Evolutionary conservation across 768 basidiomycete genomes (phyloP).

Genomic region (Rhizopogon sp.): DNA sequence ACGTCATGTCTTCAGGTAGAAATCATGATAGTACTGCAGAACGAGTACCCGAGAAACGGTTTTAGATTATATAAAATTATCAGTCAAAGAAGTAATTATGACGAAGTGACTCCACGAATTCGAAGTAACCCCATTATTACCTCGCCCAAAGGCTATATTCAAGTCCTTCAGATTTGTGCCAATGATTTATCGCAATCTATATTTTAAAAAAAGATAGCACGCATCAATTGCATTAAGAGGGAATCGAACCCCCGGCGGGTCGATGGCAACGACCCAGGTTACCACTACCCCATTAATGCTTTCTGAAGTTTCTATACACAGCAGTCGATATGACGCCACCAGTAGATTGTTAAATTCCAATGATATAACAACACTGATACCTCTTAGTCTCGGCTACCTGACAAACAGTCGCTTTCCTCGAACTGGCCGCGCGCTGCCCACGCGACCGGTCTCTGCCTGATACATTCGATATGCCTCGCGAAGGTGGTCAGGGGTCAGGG

Average conservation of each 20-base stretch:
- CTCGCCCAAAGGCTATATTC: no score
- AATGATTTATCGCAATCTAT: no score
- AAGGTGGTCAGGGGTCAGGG: constrained; percentile 83
- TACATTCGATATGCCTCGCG: constrained; percentile 87
- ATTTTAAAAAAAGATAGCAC: no score
- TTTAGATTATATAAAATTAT: not conserved
- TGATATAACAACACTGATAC: not conserved
- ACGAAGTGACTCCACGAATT: no score
- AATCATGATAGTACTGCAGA: not conserved
- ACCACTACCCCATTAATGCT: constrained; percentile 30
- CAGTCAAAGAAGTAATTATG: not conserved
- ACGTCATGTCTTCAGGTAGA: not conserved
- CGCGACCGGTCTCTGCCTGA: constrained; percentile 73
- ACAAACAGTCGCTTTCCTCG: constrained; percentile 72
- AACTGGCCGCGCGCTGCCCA: constrained; percentile 72
- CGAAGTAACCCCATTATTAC: no score
- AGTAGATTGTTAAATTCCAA: not conserved
- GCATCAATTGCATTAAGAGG: constrained; percentile 54
- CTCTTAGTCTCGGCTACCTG: not conserved
- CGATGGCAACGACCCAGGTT: constrained; percentile 34
- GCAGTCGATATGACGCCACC: not conserved
- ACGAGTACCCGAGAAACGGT: not conserved
- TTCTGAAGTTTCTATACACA: no score
- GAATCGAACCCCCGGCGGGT: constrained; percentile 80
- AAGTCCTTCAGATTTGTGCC: no score